phyloP scores from a whole-genome alignment of 1,284 basidiomycete genomes.

The Serendipita sp. region DNA sequence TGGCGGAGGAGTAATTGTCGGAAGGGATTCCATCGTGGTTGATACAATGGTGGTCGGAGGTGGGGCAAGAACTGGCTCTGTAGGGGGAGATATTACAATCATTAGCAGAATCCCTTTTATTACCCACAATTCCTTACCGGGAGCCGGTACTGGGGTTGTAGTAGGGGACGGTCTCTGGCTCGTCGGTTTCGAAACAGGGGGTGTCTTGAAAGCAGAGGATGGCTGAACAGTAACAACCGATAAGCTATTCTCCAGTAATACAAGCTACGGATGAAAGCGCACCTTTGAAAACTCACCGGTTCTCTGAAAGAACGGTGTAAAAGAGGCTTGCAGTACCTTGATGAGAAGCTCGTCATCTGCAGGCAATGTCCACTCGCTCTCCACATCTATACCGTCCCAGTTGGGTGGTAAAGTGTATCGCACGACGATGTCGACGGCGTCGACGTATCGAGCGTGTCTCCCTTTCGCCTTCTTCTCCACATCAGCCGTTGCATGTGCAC shows the following conservation, averaged over 20 bases:
- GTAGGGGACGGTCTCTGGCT: not conserved
- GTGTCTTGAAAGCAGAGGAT: not conserved
- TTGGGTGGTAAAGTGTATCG: not conserved
- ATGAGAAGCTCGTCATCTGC: not conserved
- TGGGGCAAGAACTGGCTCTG: not conserved
- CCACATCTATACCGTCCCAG: not conserved
- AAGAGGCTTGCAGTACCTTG: not conserved
- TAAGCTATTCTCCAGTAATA: not conserved
- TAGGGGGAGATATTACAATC: not conserved
- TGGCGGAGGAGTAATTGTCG: not conserved
- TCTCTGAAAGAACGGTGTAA: not conserved
- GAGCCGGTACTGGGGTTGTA: not conserved
- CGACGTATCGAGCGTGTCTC: not conserved
- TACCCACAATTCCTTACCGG: not conserved
- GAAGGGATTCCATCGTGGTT: not conserved
- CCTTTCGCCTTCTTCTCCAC: not conserved
- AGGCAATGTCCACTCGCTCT: not conserved
- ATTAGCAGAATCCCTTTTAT: too few species aligned
- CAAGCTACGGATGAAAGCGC: not conserved
- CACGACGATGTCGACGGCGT: not conserved
- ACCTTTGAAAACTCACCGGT: slow-evolving; percentile 6
- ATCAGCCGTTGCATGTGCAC: not conserved
- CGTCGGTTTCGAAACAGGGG: not conserved
- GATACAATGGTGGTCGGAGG: not conserved
- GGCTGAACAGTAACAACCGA: not conserved